Evolutionary conservation across 345 rosid genomes (phyloP).

Genomic region (Syzygium jambos): DNA sequence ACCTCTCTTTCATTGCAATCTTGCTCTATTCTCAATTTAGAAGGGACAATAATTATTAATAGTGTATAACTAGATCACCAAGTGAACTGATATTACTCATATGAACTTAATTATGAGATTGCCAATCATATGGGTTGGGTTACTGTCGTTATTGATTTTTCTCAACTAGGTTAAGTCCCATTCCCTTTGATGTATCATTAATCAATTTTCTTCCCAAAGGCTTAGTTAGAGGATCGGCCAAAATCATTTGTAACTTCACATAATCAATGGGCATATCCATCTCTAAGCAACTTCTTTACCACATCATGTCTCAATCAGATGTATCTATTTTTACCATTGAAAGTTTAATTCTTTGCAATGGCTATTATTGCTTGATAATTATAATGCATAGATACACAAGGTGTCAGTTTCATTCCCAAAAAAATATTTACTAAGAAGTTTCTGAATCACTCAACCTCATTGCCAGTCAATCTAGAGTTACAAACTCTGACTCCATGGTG

Average conservation of each 20-base stretch:
- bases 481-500: background rate
- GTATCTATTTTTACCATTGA: background rate
- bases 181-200: background rate
- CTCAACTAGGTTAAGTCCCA: background rate
- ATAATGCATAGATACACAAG: background rate
- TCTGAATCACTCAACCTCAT: background rate
- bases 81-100: background rate
- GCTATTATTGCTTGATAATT: conserved; percentile 3
- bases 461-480: background rate
- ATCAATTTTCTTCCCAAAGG: background rate
- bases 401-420: background rate
- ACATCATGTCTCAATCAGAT: background rate
- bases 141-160: background rate
- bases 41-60: background rate
- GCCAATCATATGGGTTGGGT: background rate
- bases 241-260: too few species aligned
- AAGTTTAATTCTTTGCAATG: background rate
- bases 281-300: too few species aligned
- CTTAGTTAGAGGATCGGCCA: background rate
- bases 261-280: too few species aligned
- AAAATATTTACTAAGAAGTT: background rate
- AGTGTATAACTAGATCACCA: background rate
- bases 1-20: background rate
- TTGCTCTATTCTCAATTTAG: background rate
- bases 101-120: background rate